Evolutionary conservation across 768 basidiomycete species (phyloP).

Genomic region (Suillus variegatus): DNA sequence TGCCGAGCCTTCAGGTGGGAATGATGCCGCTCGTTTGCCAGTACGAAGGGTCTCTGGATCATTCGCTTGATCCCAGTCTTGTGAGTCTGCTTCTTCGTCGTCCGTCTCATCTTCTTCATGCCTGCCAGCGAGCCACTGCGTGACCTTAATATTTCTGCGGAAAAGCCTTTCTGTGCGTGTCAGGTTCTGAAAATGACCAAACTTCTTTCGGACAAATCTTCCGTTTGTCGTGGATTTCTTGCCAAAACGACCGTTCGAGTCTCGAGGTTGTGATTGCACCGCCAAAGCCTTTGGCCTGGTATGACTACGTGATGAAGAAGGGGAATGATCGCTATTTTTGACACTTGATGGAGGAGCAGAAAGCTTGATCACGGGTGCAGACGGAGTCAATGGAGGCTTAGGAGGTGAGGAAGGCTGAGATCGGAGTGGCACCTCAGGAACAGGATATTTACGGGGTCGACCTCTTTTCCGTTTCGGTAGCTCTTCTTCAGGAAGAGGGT

Average conservation of each 20-base stretch:
- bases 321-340: slow-evolving; percentile 22
- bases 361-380: slow-evolving; percentile 14
- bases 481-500: slow-evolving; percentile 30
- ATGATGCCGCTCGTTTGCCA: slow-evolving; percentile 26
- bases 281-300: slow-evolving; percentile 45
- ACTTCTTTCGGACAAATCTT: slow-evolving; percentile 40
- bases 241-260: slow-evolving; percentile 66
- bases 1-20: slow-evolving; percentile 24
- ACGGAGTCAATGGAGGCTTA: slow-evolving; percentile 14
- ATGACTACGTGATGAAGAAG: slow-evolving; percentile 25
- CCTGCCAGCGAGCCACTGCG: slow-evolving; percentile 31
- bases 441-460: slow-evolving; percentile 34
- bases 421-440: slow-evolving; percentile 12
- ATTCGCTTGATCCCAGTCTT: slow-evolving; percentile 16
- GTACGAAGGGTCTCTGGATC: slow-evolving; percentile 15
- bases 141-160: slow-evolving; percentile 41
- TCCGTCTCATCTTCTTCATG: slow-evolving; percentile 19
- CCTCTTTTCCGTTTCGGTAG: slow-evolving; percentile 37
- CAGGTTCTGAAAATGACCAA: slow-evolving; percentile 22
- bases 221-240: slow-evolving; percentile 56
- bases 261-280: slow-evolving; percentile 57
- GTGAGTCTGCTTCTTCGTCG: slow-evolving; percentile 20
- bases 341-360: slow-evolving; percentile 19
- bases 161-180: slow-evolving; percentile 43
- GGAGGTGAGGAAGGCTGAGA: slow-evolving; percentile 14